A percentile compares a stretch with the other conserved stretches of the same genome.
Conservation (phyloP, 495 filamentous ascomycete species). For the Penicillium manginii region DNA sequence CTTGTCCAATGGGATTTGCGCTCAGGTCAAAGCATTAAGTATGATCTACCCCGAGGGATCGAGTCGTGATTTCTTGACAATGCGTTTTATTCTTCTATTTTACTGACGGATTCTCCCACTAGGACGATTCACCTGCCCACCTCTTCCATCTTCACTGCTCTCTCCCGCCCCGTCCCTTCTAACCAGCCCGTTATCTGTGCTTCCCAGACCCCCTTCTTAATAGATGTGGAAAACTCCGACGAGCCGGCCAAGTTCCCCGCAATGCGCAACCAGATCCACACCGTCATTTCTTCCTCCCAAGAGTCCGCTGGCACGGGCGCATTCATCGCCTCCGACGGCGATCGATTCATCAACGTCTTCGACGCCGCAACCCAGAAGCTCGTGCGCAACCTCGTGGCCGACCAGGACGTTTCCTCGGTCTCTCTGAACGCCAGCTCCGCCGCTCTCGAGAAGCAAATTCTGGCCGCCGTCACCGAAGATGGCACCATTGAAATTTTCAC, state of each 20-base stretch:
- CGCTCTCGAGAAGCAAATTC: conserved; percentile 42
- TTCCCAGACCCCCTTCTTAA: conserved; percentile 57
- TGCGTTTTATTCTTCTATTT: neutral
- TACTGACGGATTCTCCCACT: neutral
- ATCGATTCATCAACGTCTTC: conserved; percentile 61
- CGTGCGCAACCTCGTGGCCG: conserved; percentile 55
- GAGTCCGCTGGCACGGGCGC: conserved; percentile 36
- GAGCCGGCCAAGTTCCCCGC: conserved; percentile 52
- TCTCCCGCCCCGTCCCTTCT: conserved; percentile 46
- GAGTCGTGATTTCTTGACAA: neutral
- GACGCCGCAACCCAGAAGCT: conserved; percentile 46
- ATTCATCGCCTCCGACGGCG: conserved; percentile 55
- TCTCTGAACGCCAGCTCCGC: conserved; percentile 33
- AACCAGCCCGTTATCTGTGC: conserved; percentile 56
- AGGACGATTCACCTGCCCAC: conserved; percentile 55
- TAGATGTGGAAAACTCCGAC: conserved; percentile 49
- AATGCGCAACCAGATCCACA: conserved; percentile 57
- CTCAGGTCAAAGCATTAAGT: conserved; percentile 53
- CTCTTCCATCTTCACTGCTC: conserved; percentile 42
- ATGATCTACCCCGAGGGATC: conserved; percentile 12
- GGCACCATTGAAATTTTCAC: conserved; percentile 61
- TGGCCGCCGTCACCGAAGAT: conserved; percentile 57
- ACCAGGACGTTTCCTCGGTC: conserved; percentile 51
- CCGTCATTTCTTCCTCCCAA: conserved; percentile 47
- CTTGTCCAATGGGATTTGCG: conserved; percentile 63